phyloP scores from a whole-genome alignment of 352 stramenopile genomes.

The Phytophthora vignae region DNA sequence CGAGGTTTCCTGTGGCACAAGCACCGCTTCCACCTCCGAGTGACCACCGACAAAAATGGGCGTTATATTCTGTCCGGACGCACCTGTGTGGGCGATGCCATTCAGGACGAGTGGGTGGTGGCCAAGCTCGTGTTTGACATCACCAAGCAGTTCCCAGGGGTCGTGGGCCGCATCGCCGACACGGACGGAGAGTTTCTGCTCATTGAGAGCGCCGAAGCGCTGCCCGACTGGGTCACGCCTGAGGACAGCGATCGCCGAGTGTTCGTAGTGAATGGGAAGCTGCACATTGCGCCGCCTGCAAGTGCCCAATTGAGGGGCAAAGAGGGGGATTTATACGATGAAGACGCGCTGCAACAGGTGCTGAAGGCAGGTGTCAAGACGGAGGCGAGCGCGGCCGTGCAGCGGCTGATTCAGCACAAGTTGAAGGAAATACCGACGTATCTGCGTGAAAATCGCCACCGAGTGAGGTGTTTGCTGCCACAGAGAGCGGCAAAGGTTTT shows the following conservation, averaged over 20 bases:
- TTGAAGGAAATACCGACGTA: slow-evolving; percentile 48
- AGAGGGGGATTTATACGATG: slow-evolving; percentile 29
- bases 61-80: slow-evolving; percentile 48
- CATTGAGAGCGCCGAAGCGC: slow-evolving; percentile 73
- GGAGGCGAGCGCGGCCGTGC: slow-evolving; percentile 47
- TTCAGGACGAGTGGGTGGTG: slow-evolving; percentile 80
- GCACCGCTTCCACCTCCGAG: slow-evolving; percentile 54
- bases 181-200: slow-evolving; percentile 80
- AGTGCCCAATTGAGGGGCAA: slow-evolving; percentile 9
- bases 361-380: slow-evolving; percentile 26
- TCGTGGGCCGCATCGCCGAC: slow-evolving; percentile 56
- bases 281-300: slow-evolving; percentile 52
- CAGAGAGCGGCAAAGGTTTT: slow-evolving; percentile 46
- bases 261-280: slow-evolving; percentile 50
- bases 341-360: slow-evolving; percentile 47
- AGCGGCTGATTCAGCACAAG: slow-evolving; percentile 51
- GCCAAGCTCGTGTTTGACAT: slow-evolving; percentile 58
- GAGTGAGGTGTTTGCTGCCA: slow-evolving; percentile 58
- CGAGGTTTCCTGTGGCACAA: slow-evolving; percentile 64
- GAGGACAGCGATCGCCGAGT: slow-evolving; percentile 60
- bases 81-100: slow-evolving; percentile 60
- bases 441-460: slow-evolving; percentile 60
- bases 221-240: slow-evolving; percentile 74
- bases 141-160: slow-evolving; percentile 37
- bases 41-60: slow-evolving; percentile 10